phyloP scores from a whole-genome alignment of 257 asterid species.

The Capsicum rhomboideum region DNA sequence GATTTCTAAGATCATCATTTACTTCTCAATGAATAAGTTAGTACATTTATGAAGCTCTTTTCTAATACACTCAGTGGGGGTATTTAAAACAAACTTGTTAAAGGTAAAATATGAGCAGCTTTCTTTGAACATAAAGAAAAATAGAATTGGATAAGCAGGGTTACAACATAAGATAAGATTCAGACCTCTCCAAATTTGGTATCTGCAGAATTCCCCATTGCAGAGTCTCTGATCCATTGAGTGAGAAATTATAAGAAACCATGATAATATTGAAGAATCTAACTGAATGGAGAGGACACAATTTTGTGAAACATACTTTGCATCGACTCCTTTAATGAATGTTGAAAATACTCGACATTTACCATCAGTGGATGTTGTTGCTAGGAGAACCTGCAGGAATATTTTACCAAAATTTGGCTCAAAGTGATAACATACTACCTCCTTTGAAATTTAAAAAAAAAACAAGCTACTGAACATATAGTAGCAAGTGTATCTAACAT shows the following conservation, averaged over 20 bases:
- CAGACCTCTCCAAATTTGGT: slow-evolving; percentile 92
- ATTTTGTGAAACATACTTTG: slow-evolving; percentile 46
- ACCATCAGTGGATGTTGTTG: slow-evolving; percentile 98
- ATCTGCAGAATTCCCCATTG: slow-evolving; percentile 49
- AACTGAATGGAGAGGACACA: slow-evolving; percentile 5
- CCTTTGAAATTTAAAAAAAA: background rate
- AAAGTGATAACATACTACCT: background rate
- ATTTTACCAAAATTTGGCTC: background rate
- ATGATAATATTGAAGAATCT: slow-evolving; percentile 4
- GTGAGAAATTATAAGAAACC: slow-evolving; percentile 8
- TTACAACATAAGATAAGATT: slow-evolving; percentile 3
- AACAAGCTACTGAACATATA: background rate
- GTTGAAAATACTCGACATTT: slow-evolving; percentile 95
- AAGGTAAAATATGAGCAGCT: background rate
- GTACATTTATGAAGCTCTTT: background rate
- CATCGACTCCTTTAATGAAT: slow-evolving; percentile 94
- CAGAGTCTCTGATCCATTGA: slow-evolving; percentile 46
- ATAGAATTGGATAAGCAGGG: background rate
- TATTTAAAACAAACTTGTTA: background rate
- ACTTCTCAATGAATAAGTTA: background rate
- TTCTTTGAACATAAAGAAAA: background rate
- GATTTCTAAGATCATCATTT: background rate
- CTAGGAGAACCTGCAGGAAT: slow-evolving; percentile 60
- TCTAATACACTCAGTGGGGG: background rate
- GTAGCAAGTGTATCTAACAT: background rate